A percentile compares a stretch with the other conserved stretches of the same genome.
These are phyloP conservation scores for Ampelocalamus luodianensis DNA, from an alignment of 176 grass and related monocot genomes.

Conservation along the genomic window DNA sequence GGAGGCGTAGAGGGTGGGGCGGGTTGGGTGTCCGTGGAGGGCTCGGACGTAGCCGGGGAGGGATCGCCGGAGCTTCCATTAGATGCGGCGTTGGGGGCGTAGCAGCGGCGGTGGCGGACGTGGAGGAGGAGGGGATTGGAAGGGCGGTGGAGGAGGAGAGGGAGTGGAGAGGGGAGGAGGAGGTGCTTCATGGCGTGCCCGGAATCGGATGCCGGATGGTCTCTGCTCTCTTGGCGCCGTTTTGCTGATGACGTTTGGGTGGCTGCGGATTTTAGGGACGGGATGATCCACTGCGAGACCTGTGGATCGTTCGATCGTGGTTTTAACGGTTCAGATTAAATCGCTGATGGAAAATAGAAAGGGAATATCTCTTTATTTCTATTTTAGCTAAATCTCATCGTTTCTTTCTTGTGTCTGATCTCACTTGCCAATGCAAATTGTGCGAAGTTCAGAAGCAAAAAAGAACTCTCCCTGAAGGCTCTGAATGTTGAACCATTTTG, in stretches of 20 bases:
- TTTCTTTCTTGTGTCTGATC: too few species aligned
- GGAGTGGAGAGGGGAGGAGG: conserved; percentile 36
- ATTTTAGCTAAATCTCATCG: too few species aligned
- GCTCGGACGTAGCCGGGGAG: conserved; percentile 37
- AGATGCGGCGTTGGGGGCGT: conserved; percentile 14
- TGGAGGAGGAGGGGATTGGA: conserved; percentile 22
- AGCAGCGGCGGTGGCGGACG: not conserved
- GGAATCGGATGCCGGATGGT: not conserved
- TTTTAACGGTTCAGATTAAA: not conserved
- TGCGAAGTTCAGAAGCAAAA: too few species aligned
- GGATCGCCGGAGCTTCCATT: conserved; percentile 38
- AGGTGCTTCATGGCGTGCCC: conserved; percentile 45
- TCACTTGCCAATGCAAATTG: too few species aligned
- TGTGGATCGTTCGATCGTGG: not conserved
- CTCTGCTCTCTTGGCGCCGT: conserved; percentile 33
- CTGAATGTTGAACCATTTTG: too few species aligned
- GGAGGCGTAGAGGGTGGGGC: not conserved
- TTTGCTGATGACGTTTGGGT: conserved; percentile 46
- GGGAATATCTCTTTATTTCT: not conserved
- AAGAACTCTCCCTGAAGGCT: too few species aligned
- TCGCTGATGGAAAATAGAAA: not conserved
- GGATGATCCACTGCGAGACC: not conserved
- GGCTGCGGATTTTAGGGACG: conserved; percentile 20
- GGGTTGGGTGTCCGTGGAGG: not conserved
- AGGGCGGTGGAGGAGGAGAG: conserved; percentile 48